phyloP scores from a whole-genome alignment of 768 basidiomycete genomes.

The Lactifluus volemus region DNA sequence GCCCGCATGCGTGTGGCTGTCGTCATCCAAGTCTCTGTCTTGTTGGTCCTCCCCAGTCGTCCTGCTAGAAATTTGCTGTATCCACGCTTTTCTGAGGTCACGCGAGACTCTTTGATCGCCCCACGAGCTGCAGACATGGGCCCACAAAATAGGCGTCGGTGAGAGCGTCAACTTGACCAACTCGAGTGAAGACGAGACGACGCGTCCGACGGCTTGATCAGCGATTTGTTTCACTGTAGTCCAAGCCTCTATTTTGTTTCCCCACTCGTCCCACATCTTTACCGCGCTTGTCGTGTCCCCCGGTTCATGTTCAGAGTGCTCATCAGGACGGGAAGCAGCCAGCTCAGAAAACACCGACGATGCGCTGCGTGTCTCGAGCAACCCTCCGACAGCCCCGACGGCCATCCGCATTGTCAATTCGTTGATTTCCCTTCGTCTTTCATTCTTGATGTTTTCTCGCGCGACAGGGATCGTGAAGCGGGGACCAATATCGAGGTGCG shows the following conservation, averaged over 20 bases:
- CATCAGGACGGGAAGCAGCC: neutral
- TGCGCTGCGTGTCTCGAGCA: conserved; percentile 36
- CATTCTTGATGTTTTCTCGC: conserved; percentile 52
- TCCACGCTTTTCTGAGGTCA: conserved; percentile 53
- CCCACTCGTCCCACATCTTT: conserved; percentile 58
- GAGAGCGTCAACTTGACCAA: conserved; percentile 30
- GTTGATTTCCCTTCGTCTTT: conserved; percentile 66
- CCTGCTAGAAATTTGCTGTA: conserved; percentile 55
- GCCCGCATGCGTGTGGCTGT: conserved; percentile 34
- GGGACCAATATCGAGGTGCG: conserved; percentile 67
- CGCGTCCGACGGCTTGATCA: conserved; percentile 65
- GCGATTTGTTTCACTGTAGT: conserved; percentile 60
- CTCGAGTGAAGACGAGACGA: conserved; percentile 31
- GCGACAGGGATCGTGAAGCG: conserved; percentile 38
- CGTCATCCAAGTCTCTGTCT: conserved; percentile 23
- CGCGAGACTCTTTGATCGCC: conserved; percentile 11
- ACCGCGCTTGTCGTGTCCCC: conserved; percentile 23
- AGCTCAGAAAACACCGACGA: conserved; percentile 15
- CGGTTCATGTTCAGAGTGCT: neutral
- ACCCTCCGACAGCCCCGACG: conserved; percentile 65
- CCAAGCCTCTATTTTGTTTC: conserved; percentile 60
- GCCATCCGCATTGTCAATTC: conserved; percentile 80
- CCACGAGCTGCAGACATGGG: conserved; percentile 28
- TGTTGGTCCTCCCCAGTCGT: conserved; percentile 30
- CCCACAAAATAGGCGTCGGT: conserved; percentile 55